phyloP scores from a whole-genome alignment of 2,329 filamentous ascomycete species.

The Aureobasidium sp. region DNA sequence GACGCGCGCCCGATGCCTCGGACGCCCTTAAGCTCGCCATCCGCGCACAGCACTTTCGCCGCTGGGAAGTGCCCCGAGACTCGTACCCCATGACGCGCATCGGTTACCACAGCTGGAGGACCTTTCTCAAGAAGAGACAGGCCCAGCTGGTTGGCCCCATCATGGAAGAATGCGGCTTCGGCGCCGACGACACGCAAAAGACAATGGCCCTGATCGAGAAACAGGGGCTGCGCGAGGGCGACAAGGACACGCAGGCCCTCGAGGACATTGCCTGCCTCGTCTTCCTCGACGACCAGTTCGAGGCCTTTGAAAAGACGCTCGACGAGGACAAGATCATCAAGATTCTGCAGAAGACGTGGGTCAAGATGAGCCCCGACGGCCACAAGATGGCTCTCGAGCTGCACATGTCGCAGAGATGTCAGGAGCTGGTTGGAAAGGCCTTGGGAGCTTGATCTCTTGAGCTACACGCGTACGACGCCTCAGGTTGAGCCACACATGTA shows the following conservation, averaged over 20 bases:
- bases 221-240: conserved; percentile 55
- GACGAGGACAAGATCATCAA: conserved; percentile 69
- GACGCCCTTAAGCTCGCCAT: conserved; percentile 64
- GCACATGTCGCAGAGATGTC: conserved; percentile 54
- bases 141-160: conserved; percentile 50
- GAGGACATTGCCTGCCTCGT: conserved; percentile 84
- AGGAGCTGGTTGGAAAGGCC: conserved; percentile 54
- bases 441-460: conserved; percentile 32
- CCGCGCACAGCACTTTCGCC: conserved; percentile 74
- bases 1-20: conserved; percentile 52
- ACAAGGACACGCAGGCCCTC: conserved; percentile 62
- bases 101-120: conserved; percentile 75
- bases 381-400: conserved; percentile 57
- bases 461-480: too few relatives aligned
- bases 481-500: too few relatives aligned
- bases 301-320: conserved; percentile 62
- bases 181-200: conserved; percentile 46
- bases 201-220: conserved; percentile 70
- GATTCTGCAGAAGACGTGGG: conserved; percentile 67
- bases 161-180: conserved; percentile 43
- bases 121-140: conserved; percentile 63
- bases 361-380: conserved; percentile 60
- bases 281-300: conserved; percentile 80
- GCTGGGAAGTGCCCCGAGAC: conserved; percentile 72
- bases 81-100: conserved; percentile 64